phyloP scores from a whole-genome alignment of 2,329 filamentous ascomycete genomes.

The Hortaea sp. region DNA sequence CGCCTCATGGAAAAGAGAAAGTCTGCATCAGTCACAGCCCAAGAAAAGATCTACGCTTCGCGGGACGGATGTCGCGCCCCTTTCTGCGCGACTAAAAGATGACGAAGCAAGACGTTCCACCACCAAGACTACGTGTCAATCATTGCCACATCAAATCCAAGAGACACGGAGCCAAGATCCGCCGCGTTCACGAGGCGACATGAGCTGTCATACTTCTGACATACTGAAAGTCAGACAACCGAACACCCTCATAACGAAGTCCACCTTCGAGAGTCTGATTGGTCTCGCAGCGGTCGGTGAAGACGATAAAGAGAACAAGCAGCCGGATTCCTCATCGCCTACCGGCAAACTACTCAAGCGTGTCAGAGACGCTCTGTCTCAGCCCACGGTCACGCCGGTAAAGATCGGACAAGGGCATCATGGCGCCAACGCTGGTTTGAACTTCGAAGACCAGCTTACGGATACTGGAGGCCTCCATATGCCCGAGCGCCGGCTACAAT shows the following conservation, averaged over 20 bases:
- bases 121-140: background rate
- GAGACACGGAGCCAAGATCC: background rate
- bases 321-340: conserved; percentile 10
- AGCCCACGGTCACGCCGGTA: background rate
- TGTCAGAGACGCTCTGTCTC: conserved; percentile 2
- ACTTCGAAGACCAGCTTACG: background rate
- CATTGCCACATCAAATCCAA: background rate
- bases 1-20: background rate
- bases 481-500: background rate
- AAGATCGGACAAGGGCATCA: background rate
- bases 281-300: background rate
- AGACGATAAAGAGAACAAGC: conserved; percentile 9
- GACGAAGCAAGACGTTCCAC: background rate
- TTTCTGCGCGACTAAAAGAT: background rate
- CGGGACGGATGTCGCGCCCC: background rate
- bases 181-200: background rate
- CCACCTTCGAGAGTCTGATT: background rate
- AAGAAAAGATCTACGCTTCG: background rate
- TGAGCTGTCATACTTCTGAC: conserved; percentile 14
- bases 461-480: background rate
- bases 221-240: conserved; percentile 9
- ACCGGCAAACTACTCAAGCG: conserved; percentile 11
- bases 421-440: background rate
- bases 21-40: no score
- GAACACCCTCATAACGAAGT: background rate